Percentiles rank a stretch among this genome's conserved stretches.
These are phyloP conservation scores for Hamamelis virginiana DNA, from an alignment of 164 flowering plant species.

Conservation along the genomic window DNA sequence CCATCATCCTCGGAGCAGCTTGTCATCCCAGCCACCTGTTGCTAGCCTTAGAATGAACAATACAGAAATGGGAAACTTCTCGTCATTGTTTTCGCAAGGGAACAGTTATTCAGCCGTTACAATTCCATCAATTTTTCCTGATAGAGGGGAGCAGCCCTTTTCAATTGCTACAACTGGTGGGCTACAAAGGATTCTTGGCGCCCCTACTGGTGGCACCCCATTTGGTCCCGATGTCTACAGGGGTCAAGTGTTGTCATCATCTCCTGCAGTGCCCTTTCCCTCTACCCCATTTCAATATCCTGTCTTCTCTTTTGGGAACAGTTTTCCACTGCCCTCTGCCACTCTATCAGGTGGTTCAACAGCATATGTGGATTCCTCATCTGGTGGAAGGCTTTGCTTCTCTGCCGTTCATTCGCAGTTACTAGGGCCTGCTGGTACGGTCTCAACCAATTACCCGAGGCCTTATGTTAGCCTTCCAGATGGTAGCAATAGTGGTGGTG, in stretches of 20 bases:
- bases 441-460: conserved; percentile 59
- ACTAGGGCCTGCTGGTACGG: conserved; percentile 46
- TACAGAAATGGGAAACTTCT: conserved; percentile 44
- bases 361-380: conserved; percentile 53
- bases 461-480: conserved; percentile 64
- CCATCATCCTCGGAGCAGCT: conserved; percentile 35
- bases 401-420: conserved; percentile 54
- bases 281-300: conserved; percentile 60
- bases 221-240: conserved; percentile 65
- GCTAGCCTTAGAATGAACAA: conserved; percentile 49
- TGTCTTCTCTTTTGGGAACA: conserved; percentile 60
- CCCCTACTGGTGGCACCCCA: conserved; percentile 39
- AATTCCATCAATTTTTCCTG: conserved; percentile 62
- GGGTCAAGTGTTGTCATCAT: conserved; percentile 73
- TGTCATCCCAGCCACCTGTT: conserved; percentile 37
- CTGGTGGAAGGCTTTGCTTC: conserved; percentile 51
- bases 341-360: conserved; percentile 62
- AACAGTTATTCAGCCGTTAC: conserved; percentile 50
- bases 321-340: conserved; percentile 63
- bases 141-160: conserved; percentile 61
- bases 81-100: conserved; percentile 69
- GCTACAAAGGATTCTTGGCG: conserved; percentile 52
- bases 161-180: conserved; percentile 51
- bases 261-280: conserved; percentile 63
- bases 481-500: conserved; percentile 27